phyloP scores from a whole-genome alignment of 1,284 basidiomycete species.

The Stygiomarasmius scandens region DNA sequence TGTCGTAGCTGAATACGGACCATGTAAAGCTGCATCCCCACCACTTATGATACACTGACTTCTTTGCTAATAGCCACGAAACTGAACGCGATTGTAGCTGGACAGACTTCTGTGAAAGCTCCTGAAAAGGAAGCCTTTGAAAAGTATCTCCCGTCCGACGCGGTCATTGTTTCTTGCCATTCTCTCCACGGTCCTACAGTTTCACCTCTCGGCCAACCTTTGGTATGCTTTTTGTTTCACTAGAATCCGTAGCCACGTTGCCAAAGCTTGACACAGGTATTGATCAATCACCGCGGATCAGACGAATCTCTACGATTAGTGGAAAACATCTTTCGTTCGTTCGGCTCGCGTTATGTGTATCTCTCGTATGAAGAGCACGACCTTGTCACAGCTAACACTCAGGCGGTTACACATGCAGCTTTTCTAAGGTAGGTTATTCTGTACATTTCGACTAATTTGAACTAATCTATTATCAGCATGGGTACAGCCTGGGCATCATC shows the following conservation, averaged over 20 bases:
- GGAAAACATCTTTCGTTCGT: slow-evolving; percentile 82
- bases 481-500: slow-evolving; percentile 91
- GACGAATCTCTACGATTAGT: slow-evolving; percentile 77
- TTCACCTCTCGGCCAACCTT: slow-evolving; percentile 87
- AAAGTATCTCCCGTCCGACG: slow-evolving; percentile 82
- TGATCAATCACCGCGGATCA: slow-evolving; percentile 87
- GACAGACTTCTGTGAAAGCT: slow-evolving; percentile 96
- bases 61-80: slow-evolving; percentile 77
- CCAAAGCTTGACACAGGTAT: slow-evolving; percentile 55
- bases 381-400: slow-evolving; percentile 94
- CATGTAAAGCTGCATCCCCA: slow-evolving; percentile 60
- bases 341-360: slow-evolving; percentile 88
- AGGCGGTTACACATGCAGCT: slow-evolving; percentile 96
- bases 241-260: not conserved
- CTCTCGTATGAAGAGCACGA: slow-evolving; percentile 97
- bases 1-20: slow-evolving; percentile 88
- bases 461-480: slow-evolving; percentile 64
- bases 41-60: not conserved
- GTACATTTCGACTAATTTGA: not conserved
- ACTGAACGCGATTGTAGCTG: slow-evolving; percentile 88
- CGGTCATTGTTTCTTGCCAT: slow-evolving; percentile 91
- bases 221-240: slow-evolving; percentile 58
- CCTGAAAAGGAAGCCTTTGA: slow-evolving; percentile 93
- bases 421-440: slow-evolving; percentile 76
- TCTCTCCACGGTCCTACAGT: slow-evolving; percentile 95